A percentile compares a stretch with the other conserved stretches of the same genome.
These are phyloP conservation scores for Trichoderma sp. DNA, from an alignment of 2,329 filamentous ascomycete genomes.

Conservation along the genomic window DNA sequence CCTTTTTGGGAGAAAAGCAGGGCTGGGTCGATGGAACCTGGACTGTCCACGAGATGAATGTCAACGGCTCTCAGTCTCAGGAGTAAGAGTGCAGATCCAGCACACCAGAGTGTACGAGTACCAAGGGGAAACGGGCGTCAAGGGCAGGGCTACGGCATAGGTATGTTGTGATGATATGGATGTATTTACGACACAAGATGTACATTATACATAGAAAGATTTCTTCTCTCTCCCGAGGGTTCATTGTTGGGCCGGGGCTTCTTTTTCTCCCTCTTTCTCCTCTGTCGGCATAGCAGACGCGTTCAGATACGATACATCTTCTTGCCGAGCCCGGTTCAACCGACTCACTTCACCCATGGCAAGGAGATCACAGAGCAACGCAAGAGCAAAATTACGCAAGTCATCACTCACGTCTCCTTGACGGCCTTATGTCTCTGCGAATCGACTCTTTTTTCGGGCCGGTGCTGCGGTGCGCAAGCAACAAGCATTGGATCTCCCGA, in stretches of 20 bases:
- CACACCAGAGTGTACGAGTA: background rate
- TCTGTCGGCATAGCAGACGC: slow-evolving; percentile 40
- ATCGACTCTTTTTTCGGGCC: background rate
- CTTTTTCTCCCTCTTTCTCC: background rate
- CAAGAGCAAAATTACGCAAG: slow-evolving; percentile 52
- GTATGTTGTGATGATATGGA: slow-evolving; percentile 29
- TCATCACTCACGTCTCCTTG: background rate
- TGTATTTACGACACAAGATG: slow-evolving; percentile 33
- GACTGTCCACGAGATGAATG: slow-evolving; percentile 75
- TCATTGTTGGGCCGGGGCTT: background rate
- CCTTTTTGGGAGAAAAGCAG: slow-evolving; percentile 82
- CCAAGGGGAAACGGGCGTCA: slow-evolving; percentile 13
- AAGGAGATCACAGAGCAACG: slow-evolving; percentile 62
- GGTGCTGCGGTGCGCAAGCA: slow-evolving; percentile 39
- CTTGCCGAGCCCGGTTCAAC: slow-evolving; percentile 43
- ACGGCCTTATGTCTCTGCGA: slow-evolving; percentile 5
- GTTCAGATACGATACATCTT: slow-evolving; percentile 69
- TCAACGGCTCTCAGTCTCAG: slow-evolving; percentile 48
- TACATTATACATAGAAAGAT: slow-evolving; percentile 36
- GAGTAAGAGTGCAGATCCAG: slow-evolving; percentile 30
- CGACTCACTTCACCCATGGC: slow-evolving; percentile 46
- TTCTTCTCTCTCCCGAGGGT: slow-evolving; percentile 29
- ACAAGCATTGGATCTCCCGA: slow-evolving; percentile 33
- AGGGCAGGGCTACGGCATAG: slow-evolving; percentile 1
- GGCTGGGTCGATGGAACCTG: slow-evolving; percentile 75